Base-by-base conservation (phyloP, 192 early-diverging fungal genomes). In the Linnemannia exigua region DNA sequence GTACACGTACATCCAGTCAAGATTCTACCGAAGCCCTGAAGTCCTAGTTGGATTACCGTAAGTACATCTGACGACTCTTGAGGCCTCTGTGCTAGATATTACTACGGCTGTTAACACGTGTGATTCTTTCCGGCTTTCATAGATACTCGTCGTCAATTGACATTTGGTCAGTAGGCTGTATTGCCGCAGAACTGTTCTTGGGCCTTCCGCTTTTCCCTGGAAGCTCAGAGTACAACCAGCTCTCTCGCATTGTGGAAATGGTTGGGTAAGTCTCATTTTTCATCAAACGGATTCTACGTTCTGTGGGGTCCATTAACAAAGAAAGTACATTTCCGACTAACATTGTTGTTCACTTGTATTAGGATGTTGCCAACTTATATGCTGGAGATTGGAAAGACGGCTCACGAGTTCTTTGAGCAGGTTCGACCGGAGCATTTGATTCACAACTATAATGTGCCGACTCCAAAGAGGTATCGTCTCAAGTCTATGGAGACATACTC, bases 161-260 rank as follows among this genome's bases (percentile, higher is more conserved):
- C 84, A 98, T 99, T 94, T 99, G 99, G 99, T 98, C 97, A 33
- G 87, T 99, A 19, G 99, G 99, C 0, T 99, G 99, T 80, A 99
- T 99, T 87, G 97, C 97, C 5, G 97, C 96, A 2, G 99, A 99
- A 88, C 89, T 99, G n/a, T 98, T 95, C 80, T 87, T 99, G 6
- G 99, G 99, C 0, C 88, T 98, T 5, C 99, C 99, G 0, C 88
- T 99, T 73, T 99, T 99, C 83, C 98, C 98, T 0, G 99, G 99
- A 31, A 92, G 94, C 20, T 97, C 96, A 67, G 98, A 99, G 88
- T 98, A 99, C 87, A 98, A 99, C 87, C 98, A 99, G 87, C 81
- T 99, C 15, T 92, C 93, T 38, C 90, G 98, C 16, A 99, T 99
- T 75, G 93, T 98, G n/a, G 97, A 98, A 54, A 92, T 98, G 89